Evolutionary conservation across 257 asterid genomes (phyloP).

Genomic region (Solanum ossicruentum): DNA sequence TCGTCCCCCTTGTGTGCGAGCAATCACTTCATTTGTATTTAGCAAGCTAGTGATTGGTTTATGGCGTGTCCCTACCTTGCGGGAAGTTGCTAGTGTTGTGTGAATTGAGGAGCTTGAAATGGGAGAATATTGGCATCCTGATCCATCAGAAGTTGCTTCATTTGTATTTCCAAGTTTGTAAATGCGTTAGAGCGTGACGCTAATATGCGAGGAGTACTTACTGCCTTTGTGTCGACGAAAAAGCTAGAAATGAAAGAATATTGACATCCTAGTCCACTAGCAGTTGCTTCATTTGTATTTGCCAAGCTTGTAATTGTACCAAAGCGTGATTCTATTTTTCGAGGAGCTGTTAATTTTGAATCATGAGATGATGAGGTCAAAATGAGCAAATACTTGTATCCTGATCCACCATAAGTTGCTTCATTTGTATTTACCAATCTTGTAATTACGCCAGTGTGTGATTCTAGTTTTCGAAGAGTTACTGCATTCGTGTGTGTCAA

Average conservation of each 20-base stretch:
- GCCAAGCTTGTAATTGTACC: neutral
- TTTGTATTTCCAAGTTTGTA: neutral
- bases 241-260: neutral
- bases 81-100: neutral
- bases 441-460: too few species aligned
- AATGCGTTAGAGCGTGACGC: neutral
- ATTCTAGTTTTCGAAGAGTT: neutral
- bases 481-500: too few species aligned
- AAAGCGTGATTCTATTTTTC: neutral
- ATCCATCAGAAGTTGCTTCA: neutral
- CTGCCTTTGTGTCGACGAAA: neutral
- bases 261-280: neutral
- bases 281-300: neutral
- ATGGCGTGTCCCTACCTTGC: neutral
- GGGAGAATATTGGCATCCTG: too few species aligned
- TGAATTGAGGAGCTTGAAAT: too few species aligned
- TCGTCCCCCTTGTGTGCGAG: neutral
- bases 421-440: too few species aligned
- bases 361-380: neutral
- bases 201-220: neutral
- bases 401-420: neutral
- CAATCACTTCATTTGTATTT: neutral
- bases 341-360: neutral
- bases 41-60: neutral
- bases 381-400: neutral